Base-by-base conservation (phyloP, 2,329 filamentous ascomycete genomes). In the Aureobasidium sp. region DNA sequence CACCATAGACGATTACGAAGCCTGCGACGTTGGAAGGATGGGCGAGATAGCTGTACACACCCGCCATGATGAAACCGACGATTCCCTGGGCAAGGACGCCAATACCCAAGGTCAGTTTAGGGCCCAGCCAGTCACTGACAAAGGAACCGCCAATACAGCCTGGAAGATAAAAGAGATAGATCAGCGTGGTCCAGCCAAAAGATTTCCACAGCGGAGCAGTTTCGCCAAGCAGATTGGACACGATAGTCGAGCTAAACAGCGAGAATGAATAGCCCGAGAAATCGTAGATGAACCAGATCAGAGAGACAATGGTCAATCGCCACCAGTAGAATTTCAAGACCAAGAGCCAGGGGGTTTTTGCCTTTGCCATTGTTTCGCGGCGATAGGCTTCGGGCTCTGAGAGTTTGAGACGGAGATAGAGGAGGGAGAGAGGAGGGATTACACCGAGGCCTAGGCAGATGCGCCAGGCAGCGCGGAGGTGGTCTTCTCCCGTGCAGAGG, bases 51-150 rank as follows among this genome's bases (percentile, higher is more conserved):
- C 76, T 73, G 74, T 95, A 96, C 65, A 84, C 84, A 10, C 86
- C 90, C 0, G 90, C 87, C 89, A 96, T 95, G 74, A 92, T 86
- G 74, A 93, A 96, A 2, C 92, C 92, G 6, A 96, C 82, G 8
- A 90, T 69, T 2, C 85, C 88, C 71, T 96, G 92, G 0, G 84
- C 70, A 3, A 79, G 73, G 3, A 95, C 88, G 15, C 89, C 90
- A 10, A 85, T 73, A 2, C 83, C 83, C 0, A 96, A 79, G 1
- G 88, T 87, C 65, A 87, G 84, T 61, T 86, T 85, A 0, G 92
- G 90, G 0, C 92, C 92, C 54, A 95, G 76, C 75, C 81, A 84
- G 74, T 96, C 92, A 27, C 85, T 87, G 7, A 88, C 76, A 60
- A 88, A 88, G 0, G 89, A 88, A 21, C 92, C 92, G 3, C 88